Base-by-base conservation (phyloP, 2,329 filamentous ascomycete genomes). In the Proliferodiscus dingleyae region DNA sequence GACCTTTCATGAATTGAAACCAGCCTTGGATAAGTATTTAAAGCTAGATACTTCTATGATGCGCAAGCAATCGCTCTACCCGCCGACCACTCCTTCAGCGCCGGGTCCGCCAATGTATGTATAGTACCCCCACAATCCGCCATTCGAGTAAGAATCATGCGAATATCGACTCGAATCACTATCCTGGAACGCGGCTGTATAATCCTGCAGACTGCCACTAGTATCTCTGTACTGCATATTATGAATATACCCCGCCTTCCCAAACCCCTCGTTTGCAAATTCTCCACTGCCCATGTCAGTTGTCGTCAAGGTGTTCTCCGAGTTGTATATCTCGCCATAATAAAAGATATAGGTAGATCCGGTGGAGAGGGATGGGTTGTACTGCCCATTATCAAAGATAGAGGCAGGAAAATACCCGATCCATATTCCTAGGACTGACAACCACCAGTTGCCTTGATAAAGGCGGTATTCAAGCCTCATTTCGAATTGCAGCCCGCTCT, bases 381-480 rank as follows among this genome's bases (percentile, higher is more conserved):
- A 21, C 5, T 21, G 33, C 21, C 33, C 33, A 9, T 37, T 37
- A 9, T 21, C 19, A 9, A 15, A 7, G 6, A 37, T 9, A 7
- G 33, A 37, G 15, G 33, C 33, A 21, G 33, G 33, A 9, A 15
- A 37, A 18, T 37, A 37, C 15, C 33, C 33, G 5, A 37, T 18
- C 33, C 33, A 37, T 3, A 11, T 3, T 11, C 16, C 16, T 6
- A 26, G 24, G 6, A 26, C 24, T 29, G 37, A 26, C 56, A 59
- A 11, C 36, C 29, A 19, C 40, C 50, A 16, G 47, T 24, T n/a
- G 43, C 52, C 2, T 16, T 28, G 9, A 43, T 40, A 52, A 50
- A 55, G 19, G 55, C 54, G 16, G 48, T 50, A 26, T 11, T 26
- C 24, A 11, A 26, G 6, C 6, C 24, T 6, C 5, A 37, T 9